Evolutionary conservation across 2,329 filamentous ascomycete species (phyloP).

Genomic region (Leptographium radiaticola): DNA sequence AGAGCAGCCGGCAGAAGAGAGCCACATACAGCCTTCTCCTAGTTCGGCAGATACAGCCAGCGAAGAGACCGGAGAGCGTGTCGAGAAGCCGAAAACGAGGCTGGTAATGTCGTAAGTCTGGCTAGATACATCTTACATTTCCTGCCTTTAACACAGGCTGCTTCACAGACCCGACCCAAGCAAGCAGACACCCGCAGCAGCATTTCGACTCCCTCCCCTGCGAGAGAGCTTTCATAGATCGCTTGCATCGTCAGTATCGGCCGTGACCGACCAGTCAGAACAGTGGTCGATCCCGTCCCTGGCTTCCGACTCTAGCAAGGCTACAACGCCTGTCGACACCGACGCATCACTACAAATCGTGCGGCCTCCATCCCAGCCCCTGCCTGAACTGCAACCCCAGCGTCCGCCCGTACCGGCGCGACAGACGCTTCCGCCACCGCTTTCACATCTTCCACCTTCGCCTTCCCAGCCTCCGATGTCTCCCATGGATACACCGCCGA

Average conservation of each 20-base stretch:
- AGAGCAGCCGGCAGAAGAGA: background rate
- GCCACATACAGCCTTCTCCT: too few relatives aligned
- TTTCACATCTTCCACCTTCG: too few relatives aligned
- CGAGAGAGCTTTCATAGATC: conserved; percentile 21
- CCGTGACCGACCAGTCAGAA: conserved; percentile 41
- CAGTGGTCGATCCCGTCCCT: conserved; percentile 37
- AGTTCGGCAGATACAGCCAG: too few relatives aligned
- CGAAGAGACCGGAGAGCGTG: too few relatives aligned
- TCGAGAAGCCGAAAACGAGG: background rate
- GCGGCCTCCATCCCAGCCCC: background rate
- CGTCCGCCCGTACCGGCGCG: background rate
- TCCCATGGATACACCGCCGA: background rate
- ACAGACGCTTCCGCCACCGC: background rate
- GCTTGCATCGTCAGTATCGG: conserved; percentile 39
- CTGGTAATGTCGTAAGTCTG: background rate
- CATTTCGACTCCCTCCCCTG: background rate
- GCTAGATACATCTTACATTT: background rate
- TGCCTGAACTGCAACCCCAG: background rate
- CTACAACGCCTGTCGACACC: conserved; percentile 44
- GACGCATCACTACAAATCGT: conserved; percentile 12
- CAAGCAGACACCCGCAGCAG: background rate
- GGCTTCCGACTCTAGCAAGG: conserved; percentile 43
- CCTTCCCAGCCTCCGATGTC: background rate
- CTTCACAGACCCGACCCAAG: background rate
- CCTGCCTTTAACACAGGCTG: background rate